These are phyloP conservation scores for Claviceps monticola DNA, from an alignment of 2,329 filamentous ascomycete genomes.

Conservation along the genomic window DNA sequence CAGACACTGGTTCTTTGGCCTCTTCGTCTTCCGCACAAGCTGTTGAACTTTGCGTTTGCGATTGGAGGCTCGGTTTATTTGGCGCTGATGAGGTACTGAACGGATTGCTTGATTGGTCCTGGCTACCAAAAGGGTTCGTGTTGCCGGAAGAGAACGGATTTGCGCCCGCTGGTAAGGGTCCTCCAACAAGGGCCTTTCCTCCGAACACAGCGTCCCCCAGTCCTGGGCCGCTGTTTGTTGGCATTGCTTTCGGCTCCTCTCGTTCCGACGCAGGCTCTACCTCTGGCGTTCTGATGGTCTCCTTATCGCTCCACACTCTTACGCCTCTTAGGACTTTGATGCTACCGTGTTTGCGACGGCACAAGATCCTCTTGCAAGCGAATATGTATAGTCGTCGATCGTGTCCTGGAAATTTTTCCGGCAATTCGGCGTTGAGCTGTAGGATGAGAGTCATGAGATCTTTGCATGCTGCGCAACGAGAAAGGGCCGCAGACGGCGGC, in stretches of 20 bases:
- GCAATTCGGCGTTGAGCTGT: constrained; percentile 82
- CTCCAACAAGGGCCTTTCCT: constrained; percentile 32
- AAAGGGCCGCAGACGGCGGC: constrained; percentile 61
- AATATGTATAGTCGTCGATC: constrained; percentile 83
- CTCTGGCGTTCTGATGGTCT: constrained; percentile 18
- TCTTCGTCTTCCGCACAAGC: background rate
- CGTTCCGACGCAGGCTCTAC: constrained; percentile 17
- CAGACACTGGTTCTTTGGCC: constrained; percentile 10
- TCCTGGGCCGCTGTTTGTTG: constrained; percentile 21
- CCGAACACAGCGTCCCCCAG: constrained; percentile 61
- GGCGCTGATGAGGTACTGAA: constrained; percentile 14
- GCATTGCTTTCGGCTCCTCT: constrained; percentile 20
- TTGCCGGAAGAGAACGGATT: constrained; percentile 47
- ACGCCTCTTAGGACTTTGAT: constrained; percentile 62
- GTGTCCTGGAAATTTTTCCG: constrained; percentile 72
- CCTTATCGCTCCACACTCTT: constrained; percentile 34
- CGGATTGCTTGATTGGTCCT: constrained; percentile 14
- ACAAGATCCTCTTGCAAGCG: constrained; percentile 62
- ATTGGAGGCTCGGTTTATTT: constrained; percentile 18
- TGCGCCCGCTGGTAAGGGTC: constrained; percentile 17
- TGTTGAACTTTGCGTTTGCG: constrained; percentile 15
- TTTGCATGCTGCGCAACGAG: constrained; percentile 79
- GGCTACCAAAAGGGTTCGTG: constrained; percentile 31
- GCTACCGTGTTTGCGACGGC: constrained; percentile 70
- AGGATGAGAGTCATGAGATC: constrained; percentile 71